These are phyloP conservation scores for Lumnitzera racemosa DNA, from an alignment of 345 rosid genomes.

Conservation along the genomic window DNA sequence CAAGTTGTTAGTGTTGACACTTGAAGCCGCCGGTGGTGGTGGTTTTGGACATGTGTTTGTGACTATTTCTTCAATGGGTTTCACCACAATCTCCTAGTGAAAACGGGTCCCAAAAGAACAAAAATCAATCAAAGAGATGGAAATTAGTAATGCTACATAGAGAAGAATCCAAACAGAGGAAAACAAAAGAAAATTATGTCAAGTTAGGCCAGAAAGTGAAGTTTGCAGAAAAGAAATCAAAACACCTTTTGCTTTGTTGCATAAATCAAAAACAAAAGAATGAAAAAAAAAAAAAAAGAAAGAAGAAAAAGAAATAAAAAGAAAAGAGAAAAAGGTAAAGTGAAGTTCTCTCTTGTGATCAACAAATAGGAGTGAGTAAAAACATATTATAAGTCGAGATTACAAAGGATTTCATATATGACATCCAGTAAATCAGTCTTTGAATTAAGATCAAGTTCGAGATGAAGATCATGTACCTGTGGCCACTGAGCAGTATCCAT, in stretches of 20 bases:
- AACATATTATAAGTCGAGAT: slow-evolving; percentile 1
- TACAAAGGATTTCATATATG: background rate
- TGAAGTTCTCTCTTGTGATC: background rate
- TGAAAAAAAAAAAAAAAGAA: background rate
- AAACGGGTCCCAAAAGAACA: background rate
- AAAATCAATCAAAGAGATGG: background rate
- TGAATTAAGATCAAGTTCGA: background rate
- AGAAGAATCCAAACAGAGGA: slow-evolving; percentile 14
- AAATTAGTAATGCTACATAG: slow-evolving; percentile 6
- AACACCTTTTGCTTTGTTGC: slow-evolving; percentile 7
- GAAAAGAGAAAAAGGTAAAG: background rate
- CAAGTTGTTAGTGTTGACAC: slow-evolving; percentile 6
- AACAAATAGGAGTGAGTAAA: background rate
- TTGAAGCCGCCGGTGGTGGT: slow-evolving; percentile 27
- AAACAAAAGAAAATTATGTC: slow-evolving; percentile 24
- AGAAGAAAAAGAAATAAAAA: slow-evolving; percentile 1
- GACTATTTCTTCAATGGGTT: slow-evolving; percentile 78
- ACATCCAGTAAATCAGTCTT: background rate
- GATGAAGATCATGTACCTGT: slow-evolving; percentile 43
- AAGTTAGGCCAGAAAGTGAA: background rate
- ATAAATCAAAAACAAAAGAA: background rate
- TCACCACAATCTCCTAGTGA: slow-evolving; percentile 78
- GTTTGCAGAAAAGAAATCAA: slow-evolving; percentile 3
- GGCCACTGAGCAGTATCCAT: slow-evolving; percentile 99
- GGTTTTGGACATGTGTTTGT: slow-evolving; percentile 41